Evolutionary conservation across 495 filamentous ascomycete genomes (phyloP), one percentile per base, ranked within the genome.

Genomic region (Penicillium longicatenatum): DNA sequence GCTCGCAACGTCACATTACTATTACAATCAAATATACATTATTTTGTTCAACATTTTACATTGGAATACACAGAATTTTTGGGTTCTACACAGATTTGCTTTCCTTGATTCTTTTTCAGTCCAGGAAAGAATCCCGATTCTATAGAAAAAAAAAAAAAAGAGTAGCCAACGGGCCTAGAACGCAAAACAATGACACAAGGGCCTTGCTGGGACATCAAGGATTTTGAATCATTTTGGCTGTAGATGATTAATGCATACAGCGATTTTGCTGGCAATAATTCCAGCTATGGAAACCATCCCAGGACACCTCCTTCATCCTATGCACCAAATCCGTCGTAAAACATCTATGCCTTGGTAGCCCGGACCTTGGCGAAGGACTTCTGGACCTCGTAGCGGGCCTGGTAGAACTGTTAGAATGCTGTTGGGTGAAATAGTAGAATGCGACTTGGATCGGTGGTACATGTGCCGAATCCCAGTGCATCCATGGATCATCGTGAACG

Each of bases 331-430:
- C 73, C 73, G 69, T 76, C 73, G 70, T 17, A 48, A 67, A 73
- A 62, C 72, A 70, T 75, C 70, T 78, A 83, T 70, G 75, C 71
- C 73, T 83, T 81, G 62, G 63, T 78, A 73, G 84, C 80, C 61
- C 78, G 75, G 69, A 90, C 81, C 83, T 93, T 92, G 65, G 91
- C 88, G 64, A 90, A 79, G 64, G 91, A 86, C 87, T 97, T 97
- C 79, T 87, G 90, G 77, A 96, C 87, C 83, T 96, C 93, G 82
- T 91, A 97, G 71, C 93, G 88, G 72, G 89, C 87, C 85, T 87
- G 57, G 41, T 59, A 41, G 48, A 6, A 50, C 60, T 44, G 59
- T 71, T 51, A 72, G 54, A 50, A 14, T 42, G 20, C 22, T 8
- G 39, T 37, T 24, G n/a, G 21, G 10, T 37, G 24, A 20, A 5